Evolutionary conservation across 2,329 filamentous ascomycete species (phyloP), one percentile per base, ranked within the genome.

Genomic region (Colletotrichum lindemuthianum): DNA sequence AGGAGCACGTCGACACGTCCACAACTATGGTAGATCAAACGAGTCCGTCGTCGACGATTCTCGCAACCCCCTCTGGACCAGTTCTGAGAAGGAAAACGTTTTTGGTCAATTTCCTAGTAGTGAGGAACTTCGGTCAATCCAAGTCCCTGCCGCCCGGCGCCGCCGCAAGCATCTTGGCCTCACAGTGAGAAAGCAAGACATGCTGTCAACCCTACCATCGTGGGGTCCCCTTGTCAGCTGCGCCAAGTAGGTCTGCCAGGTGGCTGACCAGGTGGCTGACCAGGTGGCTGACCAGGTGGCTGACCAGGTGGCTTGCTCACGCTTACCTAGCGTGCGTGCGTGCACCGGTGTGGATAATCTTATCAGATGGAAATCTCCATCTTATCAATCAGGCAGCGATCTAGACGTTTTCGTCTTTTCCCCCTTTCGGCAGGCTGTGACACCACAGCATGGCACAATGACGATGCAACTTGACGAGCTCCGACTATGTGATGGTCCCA

Each of bases 301-400:
- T n/a, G n/a, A n/a, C n/a, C 8, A 15, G n/a, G 41, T 44, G 37
- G 37, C 37, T 9, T n/a, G 2, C 41, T 2, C 8, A n/a, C 24
- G 24, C 24, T 24, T 24, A 24, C 24, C 4, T 24, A 24, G 24
- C 24, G 24, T 24, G 24, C 5, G 24, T 24, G 24, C 4, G 24
- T 24, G 24, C 41, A n/a, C 43, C 9, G 6, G 5, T n/a, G 41
- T 1, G 43, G 43, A 48, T 58, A 32, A 63, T 63, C 59, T 58
- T 51, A 63, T 63, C 53, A 59, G 55, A 58, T 54, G 52, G 53
- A 24, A 5, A 5, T 5, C 1, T 13, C 32, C 33, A 55, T 55
- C 52, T 55, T 43, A 55, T 55, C 52, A 55, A 55, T 55, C 52
- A 36, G 2, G 7, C 2, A 45, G 52, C 36, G n/a, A 33, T 45